Base-by-base conservation (phyloP, 371 early-diverging fungal genomes). In the Syncephalastrum contaminatum region DNA sequence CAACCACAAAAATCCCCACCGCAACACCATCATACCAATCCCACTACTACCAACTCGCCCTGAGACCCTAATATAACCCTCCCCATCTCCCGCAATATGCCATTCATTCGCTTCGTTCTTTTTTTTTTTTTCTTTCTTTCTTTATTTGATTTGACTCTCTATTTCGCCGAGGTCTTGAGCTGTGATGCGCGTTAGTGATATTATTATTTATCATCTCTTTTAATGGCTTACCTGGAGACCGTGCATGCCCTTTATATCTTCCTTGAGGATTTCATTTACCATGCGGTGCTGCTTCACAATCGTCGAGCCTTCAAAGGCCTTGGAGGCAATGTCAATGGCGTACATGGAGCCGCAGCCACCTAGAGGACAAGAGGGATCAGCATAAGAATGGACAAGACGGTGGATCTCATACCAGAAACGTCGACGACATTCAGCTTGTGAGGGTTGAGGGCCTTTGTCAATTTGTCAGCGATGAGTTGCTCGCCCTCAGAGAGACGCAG, bases 281-380 rank as follows among this genome's bases (percentile, higher is more conserved):
- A 93, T 73, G 45, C 92, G 83, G 64, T 95, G 95, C 69, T 95
- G 97, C 68, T 92, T 90, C 43, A 96, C 88, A 62, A 89, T 80
- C 13, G 67, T 70, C 43, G 85, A 62, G 15, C 89, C 90, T 66
- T 86, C 81, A 75, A 96, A 96, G 48, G 77, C 64, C 15, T 80
- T 72, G 44, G 91, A 83, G 24, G 88, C 85, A 62, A 96, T 88
- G 60, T 91, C 88, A 48, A 96, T 88, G 21, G 87, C 88, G 62
- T 94, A 95, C 94, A 94, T 94, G 36, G 93, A 89, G 20, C 97
- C 97, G 67, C 97, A 96, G 20, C 97, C 97, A 48, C 95, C 92
- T 87, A n/a, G 25, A 27, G 24, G 12, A 42, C 19, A 55, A 19
- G 16, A 46, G 5, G 2, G 25, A 51, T 22, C 49, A 14, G 41